Conservation (phyloP, 148 eudicot genomes). For the Spergularia marina region DNA sequence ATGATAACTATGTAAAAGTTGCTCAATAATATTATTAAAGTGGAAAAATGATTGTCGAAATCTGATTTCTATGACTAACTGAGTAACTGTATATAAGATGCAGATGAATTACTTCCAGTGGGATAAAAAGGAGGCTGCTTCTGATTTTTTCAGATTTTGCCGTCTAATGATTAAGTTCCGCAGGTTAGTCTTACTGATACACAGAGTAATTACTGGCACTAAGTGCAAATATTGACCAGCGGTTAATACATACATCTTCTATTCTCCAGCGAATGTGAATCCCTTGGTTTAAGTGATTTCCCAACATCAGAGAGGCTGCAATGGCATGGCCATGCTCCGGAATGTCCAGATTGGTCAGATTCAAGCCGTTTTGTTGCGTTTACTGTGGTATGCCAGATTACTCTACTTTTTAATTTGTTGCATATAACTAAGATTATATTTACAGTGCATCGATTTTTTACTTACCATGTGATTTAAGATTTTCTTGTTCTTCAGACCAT, state of each 20-base stretch:
- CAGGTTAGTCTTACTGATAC: conserved; percentile 39
- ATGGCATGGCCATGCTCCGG: conserved; percentile 91
- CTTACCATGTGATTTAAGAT: too few relatives aligned
- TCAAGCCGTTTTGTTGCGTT: conserved; percentile 87
- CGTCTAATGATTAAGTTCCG: conserved; percentile 75
- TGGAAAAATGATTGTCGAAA: neutral
- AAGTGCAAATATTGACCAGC: neutral
- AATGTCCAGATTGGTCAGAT: conserved; percentile 85
- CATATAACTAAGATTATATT: neutral
- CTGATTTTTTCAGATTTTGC: conserved; percentile 89
- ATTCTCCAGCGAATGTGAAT: conserved; percentile 70
- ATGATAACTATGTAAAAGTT: conserved; percentile 73
- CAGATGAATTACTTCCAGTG: conserved; percentile 94
- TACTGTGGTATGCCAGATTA: conserved; percentile 54
- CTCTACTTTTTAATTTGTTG: neutral
- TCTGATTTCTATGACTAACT: conserved; percentile 24
- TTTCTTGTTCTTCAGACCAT: too few relatives aligned
- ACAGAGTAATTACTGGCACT: neutral
- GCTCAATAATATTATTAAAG: conserved; percentile 7
- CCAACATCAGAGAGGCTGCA: conserved; percentile 94
- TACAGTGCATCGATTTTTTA: neutral
- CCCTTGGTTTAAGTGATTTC: conserved; percentile 81
- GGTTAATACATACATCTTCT: neutral
- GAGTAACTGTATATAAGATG: conserved; percentile 32
- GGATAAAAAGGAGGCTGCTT: conserved; percentile 79